Conservation (phyloP, 23 red algal species). For the Gracilariopsis chorda region DNA sequence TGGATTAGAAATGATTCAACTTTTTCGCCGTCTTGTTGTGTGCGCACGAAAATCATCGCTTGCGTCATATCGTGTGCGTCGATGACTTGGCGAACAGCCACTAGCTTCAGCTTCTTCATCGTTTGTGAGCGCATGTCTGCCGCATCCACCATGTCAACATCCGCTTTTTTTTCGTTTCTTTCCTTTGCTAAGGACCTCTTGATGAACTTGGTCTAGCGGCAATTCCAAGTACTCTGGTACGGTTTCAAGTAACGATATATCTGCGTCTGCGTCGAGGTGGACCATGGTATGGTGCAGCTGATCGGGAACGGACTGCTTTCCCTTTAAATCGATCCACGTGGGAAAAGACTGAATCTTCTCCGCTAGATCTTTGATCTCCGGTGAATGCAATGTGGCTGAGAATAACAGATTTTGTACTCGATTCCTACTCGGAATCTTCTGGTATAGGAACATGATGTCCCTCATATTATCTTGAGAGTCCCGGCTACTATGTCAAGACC, state of each 20-base stretch:
- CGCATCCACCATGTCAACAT: slow-evolving; percentile 20
- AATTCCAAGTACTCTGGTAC: slow-evolving; percentile 8
- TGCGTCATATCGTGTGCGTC: slow-evolving; percentile 81
- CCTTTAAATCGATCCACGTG: slow-evolving; percentile 83
- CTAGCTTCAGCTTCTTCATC: slow-evolving; percentile 78
- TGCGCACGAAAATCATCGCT: slow-evolving; percentile 88
- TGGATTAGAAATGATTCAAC: slow-evolving; percentile 68
- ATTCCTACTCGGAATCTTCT: slow-evolving; percentile 47
- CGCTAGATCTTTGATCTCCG: slow-evolving; percentile 55
- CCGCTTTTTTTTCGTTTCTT: neutral
- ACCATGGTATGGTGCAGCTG: slow-evolving; percentile 81
- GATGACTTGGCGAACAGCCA: slow-evolving; percentile 56
- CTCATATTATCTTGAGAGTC: slow-evolving; percentile 72
- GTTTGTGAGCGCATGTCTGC: slow-evolving; percentile 64
- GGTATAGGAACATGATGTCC: slow-evolving; percentile 51
- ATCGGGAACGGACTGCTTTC: slow-evolving; percentile 75
- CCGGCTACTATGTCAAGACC: slow-evolving; percentile 84
- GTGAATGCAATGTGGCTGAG: slow-evolving; percentile 89
- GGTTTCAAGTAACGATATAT: slow-evolving; percentile 12
- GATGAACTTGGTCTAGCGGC: slow-evolving; percentile 63
- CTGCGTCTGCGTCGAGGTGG: slow-evolving; percentile 59
- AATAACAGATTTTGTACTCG: slow-evolving; percentile 84
- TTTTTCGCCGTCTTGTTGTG: slow-evolving; percentile 78
- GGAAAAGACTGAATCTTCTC: slow-evolving; percentile 78
- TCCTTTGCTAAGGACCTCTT: neutral